Percentiles rank a stretch among this genome's conserved stretches.
Evolutionary conservation across 352 stramenopile genomes (phyloP).

Genomic region (Phytophthora syringae): DNA sequence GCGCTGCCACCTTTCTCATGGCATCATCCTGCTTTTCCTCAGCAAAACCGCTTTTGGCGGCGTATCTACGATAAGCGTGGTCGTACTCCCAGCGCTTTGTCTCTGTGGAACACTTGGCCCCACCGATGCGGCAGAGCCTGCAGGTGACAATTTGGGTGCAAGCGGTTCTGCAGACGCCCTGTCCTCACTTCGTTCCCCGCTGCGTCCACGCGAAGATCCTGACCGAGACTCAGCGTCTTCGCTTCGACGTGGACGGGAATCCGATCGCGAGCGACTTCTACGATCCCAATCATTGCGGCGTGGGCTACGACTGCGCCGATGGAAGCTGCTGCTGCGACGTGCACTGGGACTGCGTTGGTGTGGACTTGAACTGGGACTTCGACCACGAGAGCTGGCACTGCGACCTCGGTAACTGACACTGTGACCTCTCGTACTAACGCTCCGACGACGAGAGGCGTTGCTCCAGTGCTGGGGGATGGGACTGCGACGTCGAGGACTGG

Average conservation of each 20-base stretch:
- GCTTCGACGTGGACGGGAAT: constrained; percentile 18
- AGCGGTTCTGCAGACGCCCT: constrained; percentile 1
- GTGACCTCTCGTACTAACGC: constrained; percentile 1
- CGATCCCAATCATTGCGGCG: constrained; percentile 11
- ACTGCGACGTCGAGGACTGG: constrained; percentile 7
- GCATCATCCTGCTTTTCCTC: constrained; percentile 1
- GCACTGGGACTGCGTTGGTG: constrained; percentile 7
- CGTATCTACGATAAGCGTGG: background rate
- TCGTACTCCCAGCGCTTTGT: too few relatives aligned
- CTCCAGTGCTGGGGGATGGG: constrained; percentile 1
- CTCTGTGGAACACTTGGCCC: too few relatives aligned
- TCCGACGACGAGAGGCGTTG: background rate
- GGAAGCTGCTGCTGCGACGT: constrained; percentile 13
- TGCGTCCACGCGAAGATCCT: constrained; percentile 29
- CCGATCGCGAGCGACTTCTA: constrained; percentile 29
- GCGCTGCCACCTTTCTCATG: constrained; percentile 1
- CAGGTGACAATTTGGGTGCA: constrained; percentile 3
- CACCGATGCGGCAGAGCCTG: background rate
- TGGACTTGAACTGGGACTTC: constrained; percentile 16
- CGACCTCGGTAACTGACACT: constrained; percentile 5
- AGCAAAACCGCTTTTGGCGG: constrained; percentile 5
- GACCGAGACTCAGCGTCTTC: constrained; percentile 22
- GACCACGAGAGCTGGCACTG: constrained; percentile 3
- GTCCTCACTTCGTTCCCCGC: constrained; percentile 15
- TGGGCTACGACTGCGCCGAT: constrained; percentile 18